A percentile compares a stretch with the other conserved stretches of the same genome.
Evolutionary conservation across 257 asterid genomes (phyloP).

Genomic region (Solanum habrochaites): DNA sequence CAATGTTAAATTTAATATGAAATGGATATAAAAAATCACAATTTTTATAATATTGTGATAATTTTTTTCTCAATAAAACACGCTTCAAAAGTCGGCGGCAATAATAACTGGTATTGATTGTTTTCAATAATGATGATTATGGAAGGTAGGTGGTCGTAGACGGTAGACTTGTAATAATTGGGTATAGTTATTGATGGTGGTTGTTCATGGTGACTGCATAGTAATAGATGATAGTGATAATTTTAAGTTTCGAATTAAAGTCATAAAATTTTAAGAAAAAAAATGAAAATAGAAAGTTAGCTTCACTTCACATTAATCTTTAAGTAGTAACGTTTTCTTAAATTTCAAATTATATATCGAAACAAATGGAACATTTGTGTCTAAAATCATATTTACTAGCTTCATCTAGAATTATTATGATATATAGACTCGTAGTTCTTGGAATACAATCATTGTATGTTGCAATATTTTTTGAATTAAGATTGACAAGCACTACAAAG

Average conservation of each 20-base stretch:
- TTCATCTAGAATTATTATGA: background rate
- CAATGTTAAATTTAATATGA: too few species aligned
- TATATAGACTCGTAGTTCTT: background rate
- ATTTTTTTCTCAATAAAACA: background rate
- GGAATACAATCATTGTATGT: background rate
- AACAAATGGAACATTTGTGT: background rate
- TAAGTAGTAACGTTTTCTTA: background rate
- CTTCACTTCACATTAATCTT: background rate
- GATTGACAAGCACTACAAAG: background rate
- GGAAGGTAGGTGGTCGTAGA: background rate
- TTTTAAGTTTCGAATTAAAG: background rate
- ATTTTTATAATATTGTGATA: background rate
- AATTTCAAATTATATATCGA: background rate
- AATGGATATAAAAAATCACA: background rate
- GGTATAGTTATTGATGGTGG: background rate
- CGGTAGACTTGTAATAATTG: background rate
- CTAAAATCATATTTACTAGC: background rate
- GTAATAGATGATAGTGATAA: background rate
- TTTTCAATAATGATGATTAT: background rate
- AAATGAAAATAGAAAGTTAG: background rate
- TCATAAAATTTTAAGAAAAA: background rate
- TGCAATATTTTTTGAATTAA: background rate
- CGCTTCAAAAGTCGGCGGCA: background rate
- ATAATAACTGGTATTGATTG: background rate
- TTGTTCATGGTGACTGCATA: too few species aligned